Conservation (phyloP, 1,284 basidiomycete genomes). For the Cutaneotrichosporon cyanovorans region DNA sequence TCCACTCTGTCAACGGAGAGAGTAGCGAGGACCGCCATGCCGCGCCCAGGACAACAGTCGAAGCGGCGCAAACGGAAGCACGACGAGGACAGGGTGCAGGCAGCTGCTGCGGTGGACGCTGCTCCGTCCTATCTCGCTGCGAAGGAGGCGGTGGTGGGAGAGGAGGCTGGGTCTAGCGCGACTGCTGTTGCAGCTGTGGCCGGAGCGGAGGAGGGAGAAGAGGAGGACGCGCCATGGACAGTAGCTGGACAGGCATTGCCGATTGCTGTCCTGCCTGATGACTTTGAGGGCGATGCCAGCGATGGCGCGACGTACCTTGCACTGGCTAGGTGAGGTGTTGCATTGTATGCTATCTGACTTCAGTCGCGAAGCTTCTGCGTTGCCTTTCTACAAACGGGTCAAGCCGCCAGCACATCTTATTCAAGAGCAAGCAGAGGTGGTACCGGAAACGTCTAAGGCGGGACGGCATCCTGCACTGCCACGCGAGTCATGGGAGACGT, state of each 20-base stretch:
- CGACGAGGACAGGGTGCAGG: no score
- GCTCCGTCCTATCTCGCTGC: background rate
- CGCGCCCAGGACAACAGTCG: conserved; percentile 1
- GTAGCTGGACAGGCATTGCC: conserved; percentile 24
- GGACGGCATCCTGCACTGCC: conserved; percentile 23
- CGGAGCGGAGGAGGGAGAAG: conserved; percentile 6
- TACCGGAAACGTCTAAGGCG: background rate
- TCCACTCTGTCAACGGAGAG: no score
- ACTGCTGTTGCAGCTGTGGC: background rate
- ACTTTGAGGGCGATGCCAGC: conserved; percentile 27
- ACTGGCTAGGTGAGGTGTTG: conserved; percentile 25
- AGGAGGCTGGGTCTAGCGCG: background rate
- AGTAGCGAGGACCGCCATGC: no score
- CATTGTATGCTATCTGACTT: background rate
- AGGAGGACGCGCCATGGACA: background rate
- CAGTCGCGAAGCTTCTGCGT: conserved; percentile 20
- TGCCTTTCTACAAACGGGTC: conserved; percentile 29
- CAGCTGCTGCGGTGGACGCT: background rate
- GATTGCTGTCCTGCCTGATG: conserved; percentile 26
- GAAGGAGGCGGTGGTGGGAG: background rate
- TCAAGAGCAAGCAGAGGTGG: background rate
- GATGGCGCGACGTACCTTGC: conserved; percentile 37
- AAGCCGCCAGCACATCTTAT: conserved; percentile 1
- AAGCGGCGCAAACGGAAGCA: conserved; percentile 1
- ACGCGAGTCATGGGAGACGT: conserved; percentile 26